Evolutionary conservation across 129 eudicot species (phyloP), one percentile per base, ranked within the genome.

Genomic region (Centrapalus pauciflorus): DNA sequence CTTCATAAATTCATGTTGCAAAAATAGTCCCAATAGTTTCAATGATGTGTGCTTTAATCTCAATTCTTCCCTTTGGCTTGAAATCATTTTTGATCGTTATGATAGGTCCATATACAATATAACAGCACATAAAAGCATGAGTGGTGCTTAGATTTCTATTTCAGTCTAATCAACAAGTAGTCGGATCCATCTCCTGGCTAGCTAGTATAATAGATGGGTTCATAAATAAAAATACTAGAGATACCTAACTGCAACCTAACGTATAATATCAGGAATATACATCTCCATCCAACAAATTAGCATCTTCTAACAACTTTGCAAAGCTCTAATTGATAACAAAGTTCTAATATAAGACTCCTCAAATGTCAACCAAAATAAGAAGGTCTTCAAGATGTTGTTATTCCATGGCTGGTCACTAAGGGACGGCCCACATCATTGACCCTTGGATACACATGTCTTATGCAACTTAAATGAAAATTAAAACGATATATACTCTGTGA

Each of bases 331-430:
- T 2, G 21, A 51, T 13, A 7, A 16, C 5, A n/a, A 51, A 21
- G 48, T 50, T 32, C 23, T 67, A 50, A 7, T 23, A 33, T 30
- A 21, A 32, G 30, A 33, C 58, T 20, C 33, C 9, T 49, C 14
- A 12, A 32, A 19, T 8, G 19, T 13, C 38, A 51, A 27, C 61
- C 65, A 38, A 69, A 24, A 27, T 30, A 37, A n/a, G n/a, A n/a
- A 66, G 71, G 3, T 38, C 40, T 12, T 67, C 73, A 35, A 52
- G 38, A 67, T 10, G 50, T n/a, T n/a, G n/a, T n/a, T 29, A 19
- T 5, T 52, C 54, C 26, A 67, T 12, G 50, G 62, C 49, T 24
- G 50, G 21, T 51, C n/a, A n/a, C n/a, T n/a, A n/a, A n/a, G n/a
- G 54, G 37, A 37, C 5, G 40, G 54, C 63, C 14, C 64, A 14